phyloP scores from a whole-genome alignment of 306 rosid species.

The Medicago ruthenica region DNA sequence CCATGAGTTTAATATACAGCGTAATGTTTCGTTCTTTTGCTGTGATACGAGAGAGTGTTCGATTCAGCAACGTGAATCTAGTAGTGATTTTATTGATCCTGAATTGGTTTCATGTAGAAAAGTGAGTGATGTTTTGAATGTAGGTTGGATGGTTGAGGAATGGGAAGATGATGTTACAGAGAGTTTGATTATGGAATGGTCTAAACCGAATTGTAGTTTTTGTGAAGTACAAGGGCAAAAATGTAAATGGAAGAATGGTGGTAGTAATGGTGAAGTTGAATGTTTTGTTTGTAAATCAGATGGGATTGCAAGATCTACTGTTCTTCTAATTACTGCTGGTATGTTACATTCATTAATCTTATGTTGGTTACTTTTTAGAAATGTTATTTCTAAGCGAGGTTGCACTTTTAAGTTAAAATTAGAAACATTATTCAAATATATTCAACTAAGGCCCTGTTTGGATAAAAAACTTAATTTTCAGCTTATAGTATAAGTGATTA shows the following conservation, averaged over 20 bases:
- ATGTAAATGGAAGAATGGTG: slow-evolving; percentile 29
- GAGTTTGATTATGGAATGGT: slow-evolving; percentile 26
- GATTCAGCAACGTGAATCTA: background rate
- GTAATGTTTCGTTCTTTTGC: slow-evolving; percentile 32
- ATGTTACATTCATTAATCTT: background rate
- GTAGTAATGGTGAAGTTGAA: background rate
- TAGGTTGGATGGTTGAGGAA: background rate
- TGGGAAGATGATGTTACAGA: background rate
- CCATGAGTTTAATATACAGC: fast-evolving
- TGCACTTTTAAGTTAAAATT: too few species aligned
- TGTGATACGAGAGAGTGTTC: slow-evolving; percentile 34
- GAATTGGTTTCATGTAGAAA: slow-evolving; percentile 22
- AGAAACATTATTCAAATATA: background rate
- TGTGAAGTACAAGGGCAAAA: slow-evolving; percentile 29
- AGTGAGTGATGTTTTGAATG: background rate
- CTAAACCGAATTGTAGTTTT: slow-evolving; percentile 1
- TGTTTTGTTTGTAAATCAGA: slow-evolving; percentile 1
- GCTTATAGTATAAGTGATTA: too few species aligned
- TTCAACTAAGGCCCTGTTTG: background rate
- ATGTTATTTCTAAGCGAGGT: background rate
- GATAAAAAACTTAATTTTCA: background rate
- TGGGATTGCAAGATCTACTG: background rate
- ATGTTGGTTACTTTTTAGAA: background rate
- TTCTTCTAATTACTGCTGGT: slow-evolving; percentile 19
- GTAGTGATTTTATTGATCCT: background rate